phyloP scores from a whole-genome alignment of 345 rosid genomes.

The Rhodamnia rubescens region DNA sequence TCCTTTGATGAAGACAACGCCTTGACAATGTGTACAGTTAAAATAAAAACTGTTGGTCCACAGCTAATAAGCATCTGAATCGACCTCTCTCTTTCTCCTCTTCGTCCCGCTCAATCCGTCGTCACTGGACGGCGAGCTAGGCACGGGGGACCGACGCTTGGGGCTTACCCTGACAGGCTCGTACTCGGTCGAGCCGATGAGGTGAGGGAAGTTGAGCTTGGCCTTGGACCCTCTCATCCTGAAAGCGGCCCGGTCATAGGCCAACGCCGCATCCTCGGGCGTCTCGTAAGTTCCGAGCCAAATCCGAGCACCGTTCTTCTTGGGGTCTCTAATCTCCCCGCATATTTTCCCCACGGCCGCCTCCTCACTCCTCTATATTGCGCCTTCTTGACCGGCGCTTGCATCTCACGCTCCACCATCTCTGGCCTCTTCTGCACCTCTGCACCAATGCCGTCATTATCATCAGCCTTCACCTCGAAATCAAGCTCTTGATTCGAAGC shows the following conservation, averaged over 20 bases:
- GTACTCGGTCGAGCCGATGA: conserved; percentile 16
- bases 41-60: neutral
- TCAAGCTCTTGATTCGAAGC: neutral
- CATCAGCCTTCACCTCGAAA: neutral
- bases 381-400: neutral
- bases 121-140: neutral
- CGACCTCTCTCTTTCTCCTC: neutral
- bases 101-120: neutral
- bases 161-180: conserved; percentile 29
- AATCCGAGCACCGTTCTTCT: conserved; percentile 33
- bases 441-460: neutral
- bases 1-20: neutral
- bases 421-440: neutral
- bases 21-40: neutral
- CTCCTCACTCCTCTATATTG: conserved; percentile 39
- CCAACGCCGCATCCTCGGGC: conserved; percentile 42
- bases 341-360: conserved; percentile 44
- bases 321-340: conserved; percentile 43
- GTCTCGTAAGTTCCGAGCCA: conserved; percentile 41
- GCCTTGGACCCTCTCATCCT: conserved; percentile 38
- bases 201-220: conserved; percentile 30
- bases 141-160: conserved; percentile 23
- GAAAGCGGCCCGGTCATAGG: conserved; percentile 38
- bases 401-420: neutral
- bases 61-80: neutral